Base-by-base conservation (phyloP, 495 filamentous ascomycete species). In the Talaromyces ruber region DNA sequence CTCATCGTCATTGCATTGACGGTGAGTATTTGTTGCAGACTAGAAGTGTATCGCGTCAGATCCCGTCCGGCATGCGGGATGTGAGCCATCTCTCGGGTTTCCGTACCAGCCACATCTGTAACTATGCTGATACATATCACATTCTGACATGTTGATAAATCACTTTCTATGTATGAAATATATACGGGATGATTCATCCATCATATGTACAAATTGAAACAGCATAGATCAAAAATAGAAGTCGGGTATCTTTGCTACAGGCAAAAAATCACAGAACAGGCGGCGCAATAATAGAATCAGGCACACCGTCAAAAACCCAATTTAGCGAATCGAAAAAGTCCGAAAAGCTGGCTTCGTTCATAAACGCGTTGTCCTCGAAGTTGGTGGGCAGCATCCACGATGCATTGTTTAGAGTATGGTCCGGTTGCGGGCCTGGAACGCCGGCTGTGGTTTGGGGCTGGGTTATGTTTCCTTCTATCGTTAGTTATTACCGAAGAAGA, bases 241-340 rank as follows among this genome's bases (percentile, higher is more conserved):
- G n/a, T 47, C 18, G 43, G 43, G 43, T 47, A 47, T 47, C 43
- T 47, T 47, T 47, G 43, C 3, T 47, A 47, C 22, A 54, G 12
- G 2, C 16, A 54, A 24, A 54, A 54, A 54, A 26, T 59, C 71
- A 79, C 51, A 78, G 64, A 30, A 76, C 66, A 18, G 74, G 71
- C n/a, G 76, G 74, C 16, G 72, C 74, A 43, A 73, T 72, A 62
- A 78, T 76, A 5, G 71, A 72, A 52, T 80, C 76, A 0, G 77
- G 77, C 45, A 79, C 72, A 6, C 77, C 77, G 9, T 80, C 77
- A 67, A 80, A 80, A 9, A 80, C 77, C 77, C 77, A 79, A 52
- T 79, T 79, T 12, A 79, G 66, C 1, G 76, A 78, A 62, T 79
- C 77, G 54, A 79, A 79, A 0, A 79, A 75, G 58, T 79, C 77